A percentile compares a stretch with the other conserved stretches of the same genome.
These are phyloP conservation scores for Trichoderma pleuroti DNA, from an alignment of 2,329 filamentous ascomycete genomes.

Conservation along the genomic window DNA sequence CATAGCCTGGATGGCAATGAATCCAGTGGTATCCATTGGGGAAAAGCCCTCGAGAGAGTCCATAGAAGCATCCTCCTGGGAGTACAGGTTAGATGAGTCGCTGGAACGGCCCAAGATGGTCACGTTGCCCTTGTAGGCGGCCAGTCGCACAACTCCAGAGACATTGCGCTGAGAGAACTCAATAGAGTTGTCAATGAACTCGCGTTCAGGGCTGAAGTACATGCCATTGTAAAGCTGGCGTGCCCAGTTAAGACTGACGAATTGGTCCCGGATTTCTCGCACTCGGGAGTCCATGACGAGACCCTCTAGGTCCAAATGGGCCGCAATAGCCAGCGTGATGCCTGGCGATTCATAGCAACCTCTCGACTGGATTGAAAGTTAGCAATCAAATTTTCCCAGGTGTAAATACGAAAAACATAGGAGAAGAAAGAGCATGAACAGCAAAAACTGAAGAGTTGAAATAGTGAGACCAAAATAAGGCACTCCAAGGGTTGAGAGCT, in stretches of 20 bases:
- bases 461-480: too few relatives aligned
- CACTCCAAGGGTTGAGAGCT: too few relatives aligned
- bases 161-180: constrained; percentile 51
- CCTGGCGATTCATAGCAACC: not conserved
- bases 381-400: too few relatives aligned
- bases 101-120: constrained; percentile 46
- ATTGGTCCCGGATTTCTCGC: not conserved
- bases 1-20: constrained; percentile 68
- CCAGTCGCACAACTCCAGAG: constrained; percentile 29
- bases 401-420: too few relatives aligned
- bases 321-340: constrained; percentile 5
- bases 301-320: constrained; percentile 49
- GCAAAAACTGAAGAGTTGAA: too few relatives aligned
- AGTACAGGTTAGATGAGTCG: constrained; percentile 49
- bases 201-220: constrained; percentile 50
- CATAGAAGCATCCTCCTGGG: constrained; percentile 48
- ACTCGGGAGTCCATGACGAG: constrained; percentile 50
- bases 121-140: constrained; percentile 47
- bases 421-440: too few relatives aligned
- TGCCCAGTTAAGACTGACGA: not conserved
- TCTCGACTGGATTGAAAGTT: not conserved
- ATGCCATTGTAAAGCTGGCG: constrained; percentile 46
- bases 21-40: constrained; percentile 61
- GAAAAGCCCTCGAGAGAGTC: constrained; percentile 45
- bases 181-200: constrained; percentile 51